Evolutionary conservation across 2,329 filamentous ascomycete species (phyloP).

Genomic region (Cyanodermella asteris): DNA sequence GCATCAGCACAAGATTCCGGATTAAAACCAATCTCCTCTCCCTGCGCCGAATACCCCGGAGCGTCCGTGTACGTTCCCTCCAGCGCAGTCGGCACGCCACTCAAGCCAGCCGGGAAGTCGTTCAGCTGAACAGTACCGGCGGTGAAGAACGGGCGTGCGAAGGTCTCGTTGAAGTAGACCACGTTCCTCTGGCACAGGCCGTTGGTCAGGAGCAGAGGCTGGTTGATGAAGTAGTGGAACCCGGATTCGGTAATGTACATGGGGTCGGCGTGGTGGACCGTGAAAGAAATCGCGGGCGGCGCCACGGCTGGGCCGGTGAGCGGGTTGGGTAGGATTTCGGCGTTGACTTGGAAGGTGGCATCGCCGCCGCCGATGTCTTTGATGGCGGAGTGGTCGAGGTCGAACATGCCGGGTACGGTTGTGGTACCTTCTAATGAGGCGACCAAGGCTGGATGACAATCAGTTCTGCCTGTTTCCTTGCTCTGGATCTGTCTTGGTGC

Average conservation of each 20-base stretch:
- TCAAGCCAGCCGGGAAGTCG: background rate
- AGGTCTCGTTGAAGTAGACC: constrained; percentile 4
- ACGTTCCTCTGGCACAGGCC: constrained; percentile 3
- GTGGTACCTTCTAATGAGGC: constrained; percentile 3
- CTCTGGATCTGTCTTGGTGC: background rate
- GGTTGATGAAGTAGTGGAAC: constrained; percentile 4
- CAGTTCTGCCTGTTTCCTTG: background rate
- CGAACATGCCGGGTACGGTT: constrained; percentile 3
- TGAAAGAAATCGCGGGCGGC: constrained; percentile 2
- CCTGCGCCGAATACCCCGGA: constrained; percentile 4
- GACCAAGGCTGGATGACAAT: constrained; percentile 2
- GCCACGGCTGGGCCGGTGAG: constrained; percentile 4
- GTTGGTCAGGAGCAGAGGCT: constrained; percentile 4
- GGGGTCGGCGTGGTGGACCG: background rate
- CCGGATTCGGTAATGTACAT: constrained; percentile 5
- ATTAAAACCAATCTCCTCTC: constrained; percentile 3
- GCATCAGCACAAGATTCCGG: constrained; percentile 2
- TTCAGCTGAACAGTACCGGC: constrained; percentile 2
- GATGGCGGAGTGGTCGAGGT: constrained; percentile 4
- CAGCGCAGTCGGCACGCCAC: constrained; percentile 1
- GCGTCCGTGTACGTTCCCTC: constrained; percentile 1
- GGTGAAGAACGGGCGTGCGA: constrained; percentile 2
- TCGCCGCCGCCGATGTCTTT: constrained; percentile 1
- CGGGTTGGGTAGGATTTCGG: constrained; percentile 6
- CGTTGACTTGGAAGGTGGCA: constrained; percentile 5